These are phyloP conservation scores for Suillus sp. DNA, from an alignment of 768 basidiomycete genomes.

Conservation along the genomic window DNA sequence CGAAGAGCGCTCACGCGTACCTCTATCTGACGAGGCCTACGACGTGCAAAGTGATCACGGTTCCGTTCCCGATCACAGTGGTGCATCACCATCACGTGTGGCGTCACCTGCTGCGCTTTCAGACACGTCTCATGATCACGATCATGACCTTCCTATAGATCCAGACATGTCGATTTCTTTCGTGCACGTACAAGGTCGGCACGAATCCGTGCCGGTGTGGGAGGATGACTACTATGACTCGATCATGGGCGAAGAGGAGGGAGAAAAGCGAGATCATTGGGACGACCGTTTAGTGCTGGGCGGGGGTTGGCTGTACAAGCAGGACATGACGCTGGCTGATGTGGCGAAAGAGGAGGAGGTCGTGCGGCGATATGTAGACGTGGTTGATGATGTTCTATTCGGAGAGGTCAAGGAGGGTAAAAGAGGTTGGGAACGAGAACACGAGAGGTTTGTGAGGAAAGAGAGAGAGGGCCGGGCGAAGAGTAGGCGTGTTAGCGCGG, in stretches of 20 bases:
- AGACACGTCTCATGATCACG: conserved; percentile 36
- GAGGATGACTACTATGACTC: conserved; percentile 55
- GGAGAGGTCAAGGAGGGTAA: conserved; percentile 52
- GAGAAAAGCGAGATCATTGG: conserved; percentile 71
- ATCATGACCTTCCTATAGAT: conserved; percentile 40
- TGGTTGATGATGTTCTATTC: conserved; percentile 82
- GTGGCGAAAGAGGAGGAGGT: conserved; percentile 58
- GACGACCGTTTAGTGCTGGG: conserved; percentile 80
- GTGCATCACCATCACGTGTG: conserved; percentile 41
- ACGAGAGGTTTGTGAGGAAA: conserved; percentile 47
- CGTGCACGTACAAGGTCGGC: conserved; percentile 67
- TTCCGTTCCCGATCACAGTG: conserved; percentile 36
- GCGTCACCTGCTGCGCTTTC: conserved; percentile 47
- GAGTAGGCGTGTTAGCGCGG: conserved; percentile 35
- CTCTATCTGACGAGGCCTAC: conserved; percentile 80
- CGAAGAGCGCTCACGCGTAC: conserved; percentile 77
- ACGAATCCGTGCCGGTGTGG: conserved; percentile 76
- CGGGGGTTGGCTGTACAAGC: conserved; percentile 80
- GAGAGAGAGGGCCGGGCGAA: conserved; percentile 41
- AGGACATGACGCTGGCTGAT: conserved; percentile 57
- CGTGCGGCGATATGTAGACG: conserved; percentile 65
- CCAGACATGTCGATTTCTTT: conserved; percentile 67
- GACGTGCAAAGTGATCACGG: conserved; percentile 76
- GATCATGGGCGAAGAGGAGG: conserved; percentile 48
- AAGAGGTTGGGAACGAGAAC: conserved; percentile 51